Evolutionary conservation across 345 rosid species (phyloP).

Genomic region (Sonneratia alba): DNA sequence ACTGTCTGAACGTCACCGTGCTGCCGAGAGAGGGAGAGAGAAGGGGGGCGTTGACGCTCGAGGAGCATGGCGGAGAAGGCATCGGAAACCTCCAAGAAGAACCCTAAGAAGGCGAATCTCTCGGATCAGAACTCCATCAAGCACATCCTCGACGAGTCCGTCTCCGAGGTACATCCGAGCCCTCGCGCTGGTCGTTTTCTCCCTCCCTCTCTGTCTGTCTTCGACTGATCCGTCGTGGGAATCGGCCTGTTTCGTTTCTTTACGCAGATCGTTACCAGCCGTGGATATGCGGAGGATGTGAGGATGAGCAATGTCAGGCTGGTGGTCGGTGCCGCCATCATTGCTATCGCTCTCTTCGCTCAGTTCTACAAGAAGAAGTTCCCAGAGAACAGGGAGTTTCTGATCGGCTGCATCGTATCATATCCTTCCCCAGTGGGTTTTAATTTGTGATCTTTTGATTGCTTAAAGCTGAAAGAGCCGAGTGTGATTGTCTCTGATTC

Average conservation of each 20-base stretch:
- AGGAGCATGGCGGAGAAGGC: conserved; percentile 46
- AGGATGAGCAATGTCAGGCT: conserved; percentile 72
- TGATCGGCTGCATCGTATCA: conserved; percentile 80
- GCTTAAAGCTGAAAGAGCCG: neutral
- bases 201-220: conserved; percentile 8
- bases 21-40: neutral
- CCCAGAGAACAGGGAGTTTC: conserved; percentile 78
- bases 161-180: conserved; percentile 52
- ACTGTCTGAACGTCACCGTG: neutral
- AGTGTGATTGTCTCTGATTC: neutral
- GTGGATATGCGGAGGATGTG: conserved; percentile 80
- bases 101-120: conserved; percentile 75
- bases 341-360: conserved; percentile 73
- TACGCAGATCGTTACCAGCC: conserved; percentile 61
- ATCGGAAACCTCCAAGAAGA: conserved; percentile 42
- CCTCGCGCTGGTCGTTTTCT: neutral
- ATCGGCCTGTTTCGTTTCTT: neutral
- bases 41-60: neutral
- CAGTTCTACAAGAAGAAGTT: conserved; percentile 99
- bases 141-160: conserved; percentile 88
- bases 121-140: conserved; percentile 91
- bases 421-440: conserved; percentile 44
- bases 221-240: neutral
- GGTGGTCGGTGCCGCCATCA: conserved; percentile 58
- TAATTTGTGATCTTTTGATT: neutral